Evolutionary conservation across 176 grass and related monocot species (phyloP), one percentile per base, ranked within the genome.

Genomic region (Musa schizocarpa): DNA sequence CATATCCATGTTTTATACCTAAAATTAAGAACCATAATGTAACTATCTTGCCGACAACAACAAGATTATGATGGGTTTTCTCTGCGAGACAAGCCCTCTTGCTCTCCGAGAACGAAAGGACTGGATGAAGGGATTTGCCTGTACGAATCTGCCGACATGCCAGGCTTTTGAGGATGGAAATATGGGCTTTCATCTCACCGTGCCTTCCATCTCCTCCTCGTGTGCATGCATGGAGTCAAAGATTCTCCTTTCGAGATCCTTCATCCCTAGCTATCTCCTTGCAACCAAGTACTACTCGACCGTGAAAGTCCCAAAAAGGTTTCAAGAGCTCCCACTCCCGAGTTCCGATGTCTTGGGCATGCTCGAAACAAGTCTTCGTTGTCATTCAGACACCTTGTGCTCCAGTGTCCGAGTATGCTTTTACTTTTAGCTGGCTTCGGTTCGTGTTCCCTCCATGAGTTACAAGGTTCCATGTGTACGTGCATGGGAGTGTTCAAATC

Each of bases 81-180:
- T 17, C 61, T 22, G 29, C 65, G 65, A 68, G 67, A 69, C 29
- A 48, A 69, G 67, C 50, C 13, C 13, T 68, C 25, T 43, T 16
- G 65, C n/a, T 23, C 63, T 26, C 24, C 63, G 63, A 65, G 63
- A 65, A 22, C 11, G 65, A 68, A 43, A 43, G 65, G 67, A 17
- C 34, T 16, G 68, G 14, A 3, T 7, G 68, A 65, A 65, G 23
- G 22, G 20, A 65, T 25, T 22, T 65, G 63, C 63, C 63, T 65
- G 63, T 26, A 14, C 63, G 21, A 29, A 25, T 27, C 25, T 21
- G 63, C 43, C 43, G 68, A 70, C 68, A 70, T 70, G 68, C 7
- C 16, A 70, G 2, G 17, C 68, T 70, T 70, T 70, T 50, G 9
- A 70, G 68, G 68, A 70, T 70, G 48, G n/a, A 70, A 50, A 50